These are phyloP conservation scores for Tillandsia fasciculata DNA, from an alignment of 176 grass and related monocot species.

Conservation along the genomic window DNA sequence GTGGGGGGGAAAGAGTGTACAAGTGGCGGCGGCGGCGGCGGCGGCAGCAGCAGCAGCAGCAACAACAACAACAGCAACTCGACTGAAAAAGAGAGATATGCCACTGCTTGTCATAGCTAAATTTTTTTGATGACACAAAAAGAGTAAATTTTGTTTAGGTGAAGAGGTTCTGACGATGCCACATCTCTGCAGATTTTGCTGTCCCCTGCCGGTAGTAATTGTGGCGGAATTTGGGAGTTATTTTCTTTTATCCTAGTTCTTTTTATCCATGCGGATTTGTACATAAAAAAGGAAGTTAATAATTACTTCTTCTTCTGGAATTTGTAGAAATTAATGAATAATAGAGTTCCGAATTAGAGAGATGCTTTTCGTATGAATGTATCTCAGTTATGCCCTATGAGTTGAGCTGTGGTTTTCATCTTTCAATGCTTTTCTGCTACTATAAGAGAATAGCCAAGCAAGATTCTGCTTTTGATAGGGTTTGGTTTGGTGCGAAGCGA, in stretches of 20 bases:
- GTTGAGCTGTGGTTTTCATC: too few species aligned
- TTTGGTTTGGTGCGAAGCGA: too few species aligned
- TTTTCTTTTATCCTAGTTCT: constrained; percentile 23
- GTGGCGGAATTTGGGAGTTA: constrained; percentile 18
- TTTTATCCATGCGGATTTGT: constrained; percentile 33
- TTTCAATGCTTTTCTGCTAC: too few species aligned
- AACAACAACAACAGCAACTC: too few species aligned
- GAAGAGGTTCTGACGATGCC: constrained; percentile 14
- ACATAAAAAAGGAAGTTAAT: constrained; percentile 35
- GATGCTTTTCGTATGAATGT: too few species aligned
- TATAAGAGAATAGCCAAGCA: too few species aligned
- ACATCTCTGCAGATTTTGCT: constrained; percentile 51
- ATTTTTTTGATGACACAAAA: constrained; percentile 4
- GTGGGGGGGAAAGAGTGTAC: constrained; percentile 21
- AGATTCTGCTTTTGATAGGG: too few species aligned
- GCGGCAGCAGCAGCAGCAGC: neutral
- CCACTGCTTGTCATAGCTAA: too few species aligned
- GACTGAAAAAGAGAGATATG: too few species aligned
- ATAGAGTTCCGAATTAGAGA: constrained; percentile 33
- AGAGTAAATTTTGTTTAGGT: constrained; percentile 30
- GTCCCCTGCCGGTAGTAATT: constrained; percentile 29
- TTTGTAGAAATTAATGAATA: constrained; percentile 29
- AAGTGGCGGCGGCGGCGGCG: constrained; percentile 11
- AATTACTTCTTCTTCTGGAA: constrained; percentile 14
- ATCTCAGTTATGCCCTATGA: too few species aligned